Evolutionary conservation across 2,329 filamentous ascomycete species (phyloP).

Genomic region (Coccinonectria pachysandricola): DNA sequence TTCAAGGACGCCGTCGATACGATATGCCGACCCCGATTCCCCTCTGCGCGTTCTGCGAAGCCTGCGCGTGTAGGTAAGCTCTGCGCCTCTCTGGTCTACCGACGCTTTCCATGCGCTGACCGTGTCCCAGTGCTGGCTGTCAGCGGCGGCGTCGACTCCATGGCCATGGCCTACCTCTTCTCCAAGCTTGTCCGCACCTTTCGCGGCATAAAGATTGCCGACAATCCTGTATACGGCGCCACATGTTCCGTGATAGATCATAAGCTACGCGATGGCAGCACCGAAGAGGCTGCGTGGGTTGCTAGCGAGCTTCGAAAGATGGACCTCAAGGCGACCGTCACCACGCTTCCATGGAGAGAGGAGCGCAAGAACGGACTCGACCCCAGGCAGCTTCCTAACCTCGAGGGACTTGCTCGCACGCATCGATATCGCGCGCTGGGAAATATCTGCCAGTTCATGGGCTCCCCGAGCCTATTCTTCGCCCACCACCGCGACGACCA

Average conservation of each 20-base stretch:
- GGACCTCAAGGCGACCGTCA: conserved; percentile 20
- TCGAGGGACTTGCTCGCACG: conserved; percentile 68
- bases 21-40: conserved; percentile 40
- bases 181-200: conserved; percentile 31
- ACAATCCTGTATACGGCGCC: conserved; percentile 33
- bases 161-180: conserved; percentile 78
- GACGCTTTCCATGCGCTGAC: background rate
- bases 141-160: conserved; percentile 94
- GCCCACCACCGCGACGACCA: conserved; percentile 89
- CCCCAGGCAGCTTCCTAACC: conserved; percentile 39
- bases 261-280: conserved; percentile 40
- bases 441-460: conserved; percentile 38
- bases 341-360: conserved; percentile 37
- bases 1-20: conserved; percentile 40
- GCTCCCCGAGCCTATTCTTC: conserved; percentile 55
- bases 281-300: conserved; percentile 41
- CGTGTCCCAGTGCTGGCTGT: conserved; percentile 56
- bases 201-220: conserved; percentile 29
- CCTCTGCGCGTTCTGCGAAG: conserved; percentile 23
- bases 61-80: conserved; percentile 34
- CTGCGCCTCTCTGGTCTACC: background rate
- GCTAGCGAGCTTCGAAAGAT: conserved; percentile 27
- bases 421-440: conserved; percentile 67
- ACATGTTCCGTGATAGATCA: conserved; percentile 48
- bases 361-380: conserved; percentile 20